phyloP scores from a whole-genome alignment of 352 stramenopile species.

The Aphanomyces stellatus region DNA sequence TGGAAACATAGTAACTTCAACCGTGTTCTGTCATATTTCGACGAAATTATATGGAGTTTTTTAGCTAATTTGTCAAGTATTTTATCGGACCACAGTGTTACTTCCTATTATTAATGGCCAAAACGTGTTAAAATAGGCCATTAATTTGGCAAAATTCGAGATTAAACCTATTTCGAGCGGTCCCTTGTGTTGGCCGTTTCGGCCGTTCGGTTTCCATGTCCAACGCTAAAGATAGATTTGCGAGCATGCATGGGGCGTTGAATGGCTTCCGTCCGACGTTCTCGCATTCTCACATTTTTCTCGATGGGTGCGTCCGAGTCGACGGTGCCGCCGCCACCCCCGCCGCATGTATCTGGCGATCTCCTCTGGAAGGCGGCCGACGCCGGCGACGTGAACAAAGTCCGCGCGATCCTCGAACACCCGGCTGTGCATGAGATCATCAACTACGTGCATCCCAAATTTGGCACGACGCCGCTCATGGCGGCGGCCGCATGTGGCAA shows the following conservation, averaged over 20 bases:
- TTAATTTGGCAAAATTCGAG: no score
- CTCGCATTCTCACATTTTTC: not conserved
- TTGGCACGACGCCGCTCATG: slow-evolving; percentile 6
- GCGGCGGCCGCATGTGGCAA: not conserved
- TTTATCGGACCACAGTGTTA: no score
- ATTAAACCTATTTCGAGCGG: no score
- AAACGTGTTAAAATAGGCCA: no score
- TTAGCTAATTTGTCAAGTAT: no score
- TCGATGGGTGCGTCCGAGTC: slow-evolving; percentile 3
- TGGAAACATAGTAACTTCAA: no score
- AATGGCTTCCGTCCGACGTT: not conserved
- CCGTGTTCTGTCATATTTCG: no score
- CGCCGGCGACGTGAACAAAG: not conserved
- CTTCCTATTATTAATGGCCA: no score
- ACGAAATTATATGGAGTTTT: no score
- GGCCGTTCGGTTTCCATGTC: not conserved
- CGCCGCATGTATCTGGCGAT: not conserved
- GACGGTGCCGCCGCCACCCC: not conserved
- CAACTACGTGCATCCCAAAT: not conserved
- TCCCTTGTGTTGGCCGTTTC: not conserved
- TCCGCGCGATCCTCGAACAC: not conserved
- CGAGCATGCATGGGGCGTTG: not conserved
- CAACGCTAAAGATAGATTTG: not conserved
- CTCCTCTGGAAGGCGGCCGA: slow-evolving; percentile 2
- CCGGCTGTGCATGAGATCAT: not conserved